Evolutionary conservation across 2,329 filamentous ascomycete species (phyloP), one percentile per base, ranked within the genome.

Genomic region (Fusarium sp.): DNA sequence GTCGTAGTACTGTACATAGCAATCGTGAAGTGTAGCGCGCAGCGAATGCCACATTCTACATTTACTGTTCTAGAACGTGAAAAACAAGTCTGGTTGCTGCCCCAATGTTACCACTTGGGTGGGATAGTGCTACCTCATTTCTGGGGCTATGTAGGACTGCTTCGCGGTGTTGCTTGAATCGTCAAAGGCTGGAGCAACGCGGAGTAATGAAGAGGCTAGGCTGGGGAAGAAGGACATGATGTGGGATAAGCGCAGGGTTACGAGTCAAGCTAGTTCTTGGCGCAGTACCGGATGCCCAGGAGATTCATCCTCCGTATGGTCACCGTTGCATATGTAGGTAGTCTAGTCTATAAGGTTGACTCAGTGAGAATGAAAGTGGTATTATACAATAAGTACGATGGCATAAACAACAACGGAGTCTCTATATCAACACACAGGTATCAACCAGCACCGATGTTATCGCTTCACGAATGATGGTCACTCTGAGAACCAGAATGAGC

Each of bases 241-340:
- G 60, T 48, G 49, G 53, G 37, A 61, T 21, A 57, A 15, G 31
- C 32, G 19, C 17, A 27, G 29, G 19, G 38, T 39, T 50, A 27
- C 35, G 15, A 39, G 45, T 29, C 35, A 36, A 36, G 21, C 9
- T 36, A 43, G 31, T 39, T 15, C 57, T 65, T 64, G 61, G 61
- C 52, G 31, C 38, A 44, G 44, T 65, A 48, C 61, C 57, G 61
- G 17, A 47, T 29, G 46, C 29, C 57, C 52, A 62, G 15, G 47
- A 39, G 25, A 41, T 53, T 38, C 27, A 31, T 44, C 49, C 43
- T 17, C 17, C 35, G 31, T 19, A 39, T 27, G 15, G 39, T 19
- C 33, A 43, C 19, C 31, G 35, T 27, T 25, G 23, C 23, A 31
- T 29, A 37, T 4, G 17, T 21, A 19, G n/a, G n/a, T n/a, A n/a